Conservation (phyloP, 2,329 filamentous ascomycete species). For the Nigrospora oryzae region DNA sequence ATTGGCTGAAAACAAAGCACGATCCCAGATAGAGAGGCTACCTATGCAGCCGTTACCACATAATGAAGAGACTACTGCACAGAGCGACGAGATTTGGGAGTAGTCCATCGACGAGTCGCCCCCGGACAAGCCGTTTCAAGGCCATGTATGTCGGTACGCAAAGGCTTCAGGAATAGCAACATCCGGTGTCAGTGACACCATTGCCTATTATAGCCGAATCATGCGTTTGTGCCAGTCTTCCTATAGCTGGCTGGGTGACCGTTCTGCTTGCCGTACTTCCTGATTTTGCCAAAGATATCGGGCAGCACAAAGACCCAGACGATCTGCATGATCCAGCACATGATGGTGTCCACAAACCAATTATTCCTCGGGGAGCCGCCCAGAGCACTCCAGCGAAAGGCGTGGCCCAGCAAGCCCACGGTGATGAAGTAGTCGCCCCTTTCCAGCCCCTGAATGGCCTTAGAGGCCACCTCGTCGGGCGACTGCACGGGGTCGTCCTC, state of each 20-base stretch:
- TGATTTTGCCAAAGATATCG: slow-evolving; percentile 50
- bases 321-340: slow-evolving; percentile 43
- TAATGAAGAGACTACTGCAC: too few species aligned
- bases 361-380: slow-evolving; percentile 50
- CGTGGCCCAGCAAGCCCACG: slow-evolving; percentile 60
- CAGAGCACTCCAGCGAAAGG: slow-evolving; percentile 58
- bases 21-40: too few species aligned
- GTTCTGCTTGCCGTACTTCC: slow-evolving; percentile 44
- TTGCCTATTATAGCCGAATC: not conserved
- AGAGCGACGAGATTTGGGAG: too few species aligned
- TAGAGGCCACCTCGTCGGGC: slow-evolving; percentile 67
- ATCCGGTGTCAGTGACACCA: too few species aligned
- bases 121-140: too few species aligned
- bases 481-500: slow-evolving; percentile 72
- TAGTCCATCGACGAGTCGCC: too few species aligned
- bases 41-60: too few species aligned
- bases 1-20: too few species aligned
- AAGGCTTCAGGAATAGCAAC: too few species aligned
- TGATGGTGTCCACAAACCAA: slow-evolving; percentile 50
- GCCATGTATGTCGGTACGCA: too few species aligned
- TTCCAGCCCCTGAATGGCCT: slow-evolving; percentile 67
- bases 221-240: slow-evolving; percentile 7
- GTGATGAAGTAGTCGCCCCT: slow-evolving; percentile 72
- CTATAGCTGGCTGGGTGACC: slow-evolving; percentile 47
- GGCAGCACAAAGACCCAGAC: slow-evolving; percentile 50